Evolutionary conservation across 495 filamentous ascomycete species (phyloP), one percentile per base, ranked within the genome.

Genomic region (Pseudomonodictys pantanalensis): DNA sequence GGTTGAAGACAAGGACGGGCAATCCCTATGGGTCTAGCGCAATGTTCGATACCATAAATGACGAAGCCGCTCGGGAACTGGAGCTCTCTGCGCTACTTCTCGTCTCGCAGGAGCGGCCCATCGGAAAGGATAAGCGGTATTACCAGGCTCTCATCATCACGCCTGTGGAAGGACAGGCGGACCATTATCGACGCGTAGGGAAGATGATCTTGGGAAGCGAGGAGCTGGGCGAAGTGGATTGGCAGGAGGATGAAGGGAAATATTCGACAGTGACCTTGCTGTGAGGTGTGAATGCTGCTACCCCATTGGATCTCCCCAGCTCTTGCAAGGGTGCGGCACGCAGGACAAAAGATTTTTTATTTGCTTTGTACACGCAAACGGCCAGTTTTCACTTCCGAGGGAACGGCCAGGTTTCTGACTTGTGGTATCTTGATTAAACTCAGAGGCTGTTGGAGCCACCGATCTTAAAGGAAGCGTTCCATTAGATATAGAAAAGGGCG

Each of bases 1-100:
- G 53, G 30, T 77, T 55, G 32, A 51, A 30, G 29, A 56, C 53
- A n/a, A 46, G 28, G 29, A 35, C n/a, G 11, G 53, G 42, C 2
- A 41, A 46, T 20, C n/a, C 24, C 1, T 56, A 22, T 56, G 42
- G 53, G 4, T 7, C 53, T 7, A 46, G 35, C 29, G 18, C 6
- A 4, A 56, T 56, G 53, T 47, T 56, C 29, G 53, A 56, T 25
- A 47, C 53, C 11, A 20, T 56, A 6, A 25, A 56, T 2, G 25
- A 56, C 25, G 53, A 56, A 2, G 11, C 24, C n/a, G 39, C 53
- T 1, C 11, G 12, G 42, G 4, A 56, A 18, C 5, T 56, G n/a
- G 10, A 23, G n/a, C 42, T 47, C 10, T 56, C 24, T 32, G 53
- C 53, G 12, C 26, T 56, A 10, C 9, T 47, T 17, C 28, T 56